Evolutionary conservation across 1,284 basidiomycete genomes (phyloP).

Genomic region (Irpex sp.): DNA sequence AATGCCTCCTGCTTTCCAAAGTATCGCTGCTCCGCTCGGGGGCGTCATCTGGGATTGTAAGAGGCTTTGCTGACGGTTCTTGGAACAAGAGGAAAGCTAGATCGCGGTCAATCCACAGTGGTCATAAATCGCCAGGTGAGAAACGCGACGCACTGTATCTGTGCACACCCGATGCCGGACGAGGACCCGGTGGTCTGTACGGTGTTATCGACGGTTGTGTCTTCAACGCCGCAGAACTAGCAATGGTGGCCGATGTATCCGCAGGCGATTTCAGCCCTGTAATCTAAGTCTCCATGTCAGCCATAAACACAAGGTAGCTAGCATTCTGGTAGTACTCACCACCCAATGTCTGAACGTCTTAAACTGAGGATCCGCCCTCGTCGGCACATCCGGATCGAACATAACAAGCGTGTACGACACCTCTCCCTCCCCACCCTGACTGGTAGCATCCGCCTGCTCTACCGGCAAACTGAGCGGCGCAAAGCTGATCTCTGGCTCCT

Average conservation of each 20-base stretch:
- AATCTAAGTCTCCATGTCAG: constrained; percentile 32
- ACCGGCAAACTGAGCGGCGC: constrained; percentile 40
- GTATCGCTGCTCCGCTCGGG: constrained; percentile 41
- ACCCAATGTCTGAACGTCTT: constrained; percentile 66
- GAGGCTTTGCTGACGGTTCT: constrained; percentile 39
- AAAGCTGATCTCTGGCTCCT: constrained; percentile 51
- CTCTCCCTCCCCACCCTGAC: constrained; percentile 30
- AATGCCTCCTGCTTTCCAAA: constrained; percentile 46
- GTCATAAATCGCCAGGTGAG: not conserved
- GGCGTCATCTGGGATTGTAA: constrained; percentile 41
- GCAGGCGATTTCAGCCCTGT: constrained; percentile 51
- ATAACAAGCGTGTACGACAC: constrained; percentile 54
- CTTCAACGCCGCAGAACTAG: constrained; percentile 37
- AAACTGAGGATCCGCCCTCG: constrained; percentile 48
- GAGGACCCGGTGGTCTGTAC: constrained; percentile 57
- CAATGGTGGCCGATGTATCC: constrained; percentile 27
- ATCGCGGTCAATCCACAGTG: not conserved
- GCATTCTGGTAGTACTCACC: constrained; percentile 34
- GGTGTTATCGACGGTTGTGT: constrained; percentile 48
- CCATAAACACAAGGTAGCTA: not conserved
- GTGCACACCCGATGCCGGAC: constrained; percentile 52
- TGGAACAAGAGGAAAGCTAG: constrained; percentile 58
- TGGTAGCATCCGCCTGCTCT: constrained; percentile 22
- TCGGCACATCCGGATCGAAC: constrained; percentile 70
- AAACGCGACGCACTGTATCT: constrained; percentile 45